Base-by-base conservation (phyloP, 2,329 filamentous ascomycete genomes). In the Colletotrichum tanaceti region DNA sequence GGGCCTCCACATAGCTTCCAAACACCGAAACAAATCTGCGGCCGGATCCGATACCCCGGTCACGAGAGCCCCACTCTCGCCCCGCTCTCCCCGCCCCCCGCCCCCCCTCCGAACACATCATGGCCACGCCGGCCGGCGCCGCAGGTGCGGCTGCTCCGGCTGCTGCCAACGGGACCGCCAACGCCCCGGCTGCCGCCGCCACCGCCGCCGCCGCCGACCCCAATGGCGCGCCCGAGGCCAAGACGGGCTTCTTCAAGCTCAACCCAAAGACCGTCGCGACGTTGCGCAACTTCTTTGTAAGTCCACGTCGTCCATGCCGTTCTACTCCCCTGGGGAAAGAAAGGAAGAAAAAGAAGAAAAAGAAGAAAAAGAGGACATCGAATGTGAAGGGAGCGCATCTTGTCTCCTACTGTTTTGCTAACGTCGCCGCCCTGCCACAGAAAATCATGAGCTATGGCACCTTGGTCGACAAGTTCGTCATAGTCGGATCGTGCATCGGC, bases 111-210 rank as follows among this genome's bases (percentile, higher is more conserved):
- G 39, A 35, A 49, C 22, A 43, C 32, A 68, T 60, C 62, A 68
- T 68, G 65, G 65, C 65, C 35, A 68, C 65, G 55, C 62, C 65
- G 65, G 65, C 62, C 65, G 62, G 50, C 61, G 65, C 55, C 44
- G 65, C 65, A 44, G 41, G 39, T 20, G 65, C 65, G 55, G 50
- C 65, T 16, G 62, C 20, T n/a, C 55, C 65, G 62, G 62, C 43
- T 9, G 54, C 62, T 44, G 62, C 67, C 41, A 58, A 46, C 57
- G 57, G 57, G 28, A 35, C 58, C 35, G 58, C 57, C n/a, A 32
- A 24, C 22, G 63, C 39, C 9, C 55, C 67, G 28, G 24, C 43
- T 4, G 57, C 43, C 7, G 6, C 58, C 46, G 44, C 57, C 14
- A 43, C 11, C 9, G 55, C 11, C 14, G 58, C 39, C 11, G 49